A percentile compares a stretch with the other conserved stretches of the same genome.
Conservation (phyloP, 1,284 basidiomycete species). For the Porogramme epimiltina region DNA sequence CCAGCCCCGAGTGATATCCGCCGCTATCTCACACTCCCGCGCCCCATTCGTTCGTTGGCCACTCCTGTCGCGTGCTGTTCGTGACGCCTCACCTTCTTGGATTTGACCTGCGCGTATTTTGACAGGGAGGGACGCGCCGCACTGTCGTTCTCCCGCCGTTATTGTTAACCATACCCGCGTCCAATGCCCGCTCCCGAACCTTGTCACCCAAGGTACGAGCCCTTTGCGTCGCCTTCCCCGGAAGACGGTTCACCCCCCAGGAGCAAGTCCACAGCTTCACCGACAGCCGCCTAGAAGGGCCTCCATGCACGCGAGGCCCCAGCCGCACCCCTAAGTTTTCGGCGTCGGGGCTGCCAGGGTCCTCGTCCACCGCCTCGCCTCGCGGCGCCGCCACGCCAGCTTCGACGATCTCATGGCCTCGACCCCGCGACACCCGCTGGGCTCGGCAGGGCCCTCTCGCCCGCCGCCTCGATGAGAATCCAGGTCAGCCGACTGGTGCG, state of each 20-base stretch:
- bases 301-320: background rate
- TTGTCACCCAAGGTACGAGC: too few relatives aligned
- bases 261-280: background rate
- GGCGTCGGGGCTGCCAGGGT: background rate
- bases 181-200: too few relatives aligned
- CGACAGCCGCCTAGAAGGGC: background rate
- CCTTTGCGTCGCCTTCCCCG: background rate
- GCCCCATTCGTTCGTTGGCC: too few relatives aligned
- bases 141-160: too few relatives aligned
- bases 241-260: background rate
- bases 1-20: too few relatives aligned
- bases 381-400: background rate
- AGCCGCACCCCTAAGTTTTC: background rate
- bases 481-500: conserved; percentile 15
- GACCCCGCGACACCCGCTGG: background rate
- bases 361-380: background rate
- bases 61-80: too few relatives aligned
- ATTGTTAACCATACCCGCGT: background rate
- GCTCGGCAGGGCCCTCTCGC: background rate
- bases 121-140: too few relatives aligned
- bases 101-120: too few relatives aligned
- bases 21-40: too few relatives aligned
- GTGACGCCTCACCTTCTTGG: too few relatives aligned
- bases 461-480: conserved; percentile 3
- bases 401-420: too few relatives aligned